phyloP scores from a whole-genome alignment of 2,329 filamentous ascomycete genomes.

The Diaporthe australafricana region DNA sequence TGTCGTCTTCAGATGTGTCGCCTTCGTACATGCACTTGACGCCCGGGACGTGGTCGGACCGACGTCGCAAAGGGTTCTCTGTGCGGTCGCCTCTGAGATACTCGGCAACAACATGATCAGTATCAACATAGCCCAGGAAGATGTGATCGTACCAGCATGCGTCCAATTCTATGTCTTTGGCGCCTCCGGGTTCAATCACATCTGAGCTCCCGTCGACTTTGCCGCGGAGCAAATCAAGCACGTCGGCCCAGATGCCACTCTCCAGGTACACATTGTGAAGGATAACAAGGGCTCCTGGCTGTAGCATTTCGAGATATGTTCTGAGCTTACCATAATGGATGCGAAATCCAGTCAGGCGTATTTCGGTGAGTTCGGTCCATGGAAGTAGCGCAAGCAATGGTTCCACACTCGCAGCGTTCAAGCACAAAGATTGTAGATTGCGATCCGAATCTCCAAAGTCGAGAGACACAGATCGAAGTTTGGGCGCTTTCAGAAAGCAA shows the following conservation, averaged over 20 bases:
- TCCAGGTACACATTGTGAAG: rapidly evolving
- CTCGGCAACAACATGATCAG: neutral
- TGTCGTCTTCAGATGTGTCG: too few relatives aligned
- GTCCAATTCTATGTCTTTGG: neutral
- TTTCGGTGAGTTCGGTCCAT: neutral
- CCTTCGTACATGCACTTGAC: too few relatives aligned
- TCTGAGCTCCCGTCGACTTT: neutral
- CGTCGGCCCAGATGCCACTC: neutral
- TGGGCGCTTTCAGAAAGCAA: neutral
- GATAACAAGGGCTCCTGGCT: rapidly evolving
- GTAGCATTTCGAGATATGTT: neutral
- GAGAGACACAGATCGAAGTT: neutral
- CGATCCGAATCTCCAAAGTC: neutral
- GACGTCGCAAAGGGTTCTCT: neutral
- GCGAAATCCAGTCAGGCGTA: rapidly evolving
- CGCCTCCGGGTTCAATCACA: rapidly evolving
- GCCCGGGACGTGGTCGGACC: neutral
- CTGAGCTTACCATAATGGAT: neutral
- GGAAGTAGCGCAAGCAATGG: neutral
- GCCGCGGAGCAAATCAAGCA: neutral
- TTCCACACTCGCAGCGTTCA: neutral
- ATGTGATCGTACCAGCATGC: too few relatives aligned
- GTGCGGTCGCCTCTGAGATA: neutral
- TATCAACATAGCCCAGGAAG: too few relatives aligned
- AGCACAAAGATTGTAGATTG: too few relatives aligned